Percentiles rank a stretch among this genome's conserved stretches.
These are phyloP conservation scores for Trichoderma afroharzianum DNA, from an alignment of 2,329 filamentous ascomycete genomes.

Conservation along the genomic window DNA sequence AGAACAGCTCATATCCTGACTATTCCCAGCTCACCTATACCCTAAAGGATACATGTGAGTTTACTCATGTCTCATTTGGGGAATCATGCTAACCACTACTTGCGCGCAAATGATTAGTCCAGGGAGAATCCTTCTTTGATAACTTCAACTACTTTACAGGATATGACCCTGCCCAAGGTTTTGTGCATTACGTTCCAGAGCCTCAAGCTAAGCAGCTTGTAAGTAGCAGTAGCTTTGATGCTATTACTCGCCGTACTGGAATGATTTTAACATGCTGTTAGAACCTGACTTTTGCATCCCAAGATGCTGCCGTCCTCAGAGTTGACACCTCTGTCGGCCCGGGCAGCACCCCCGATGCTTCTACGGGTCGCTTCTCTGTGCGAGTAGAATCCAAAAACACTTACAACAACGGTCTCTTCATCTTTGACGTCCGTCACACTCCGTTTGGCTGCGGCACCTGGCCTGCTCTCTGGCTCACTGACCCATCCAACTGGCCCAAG, in stretches of 20 bases:
- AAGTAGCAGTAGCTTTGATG: slow-evolving; percentile 21
- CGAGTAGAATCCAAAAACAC: slow-evolving; percentile 58
- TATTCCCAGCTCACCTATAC: slow-evolving; percentile 47
- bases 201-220: slow-evolving; percentile 41
- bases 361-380: slow-evolving; percentile 60
- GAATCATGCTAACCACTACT: background rate
- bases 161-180: slow-evolving; percentile 48
- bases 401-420: slow-evolving; percentile 62
- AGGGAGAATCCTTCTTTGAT: slow-evolving; percentile 50
- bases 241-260: background rate
- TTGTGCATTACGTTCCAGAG: slow-evolving; percentile 51
- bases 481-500: slow-evolving; percentile 57
- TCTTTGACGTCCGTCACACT: slow-evolving; percentile 63
- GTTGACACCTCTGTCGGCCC: slow-evolving; percentile 59
- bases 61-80: background rate
- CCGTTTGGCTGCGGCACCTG: slow-evolving; percentile 62
- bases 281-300: slow-evolving; percentile 62
- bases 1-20: slow-evolving; percentile 46
- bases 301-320: slow-evolving; percentile 50
- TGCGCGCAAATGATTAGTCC: slow-evolving; percentile 34
- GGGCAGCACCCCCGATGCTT: slow-evolving; percentile 45
- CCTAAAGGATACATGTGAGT: slow-evolving; percentile 48
- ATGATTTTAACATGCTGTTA: slow-evolving; percentile 21
- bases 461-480: slow-evolving; percentile 64
- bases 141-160: slow-evolving; percentile 52